Percentiles rank a stretch among this genome's conserved stretches.
These are phyloP conservation scores for Plasmodium fragile DNA, from an alignment of 169 alveolate genomes.

Conservation along the genomic window DNA sequence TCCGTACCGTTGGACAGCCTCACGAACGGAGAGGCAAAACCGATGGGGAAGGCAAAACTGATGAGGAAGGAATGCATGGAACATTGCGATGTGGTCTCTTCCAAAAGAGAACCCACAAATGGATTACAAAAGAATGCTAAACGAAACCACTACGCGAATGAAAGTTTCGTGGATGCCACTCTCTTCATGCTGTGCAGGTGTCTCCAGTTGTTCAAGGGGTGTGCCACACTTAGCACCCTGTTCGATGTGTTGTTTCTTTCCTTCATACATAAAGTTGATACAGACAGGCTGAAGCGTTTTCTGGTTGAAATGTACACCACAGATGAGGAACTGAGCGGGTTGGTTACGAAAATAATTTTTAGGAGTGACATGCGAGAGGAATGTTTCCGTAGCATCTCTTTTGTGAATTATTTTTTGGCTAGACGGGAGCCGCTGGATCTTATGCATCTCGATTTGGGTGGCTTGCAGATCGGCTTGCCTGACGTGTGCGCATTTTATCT, in stretches of 20 bases:
- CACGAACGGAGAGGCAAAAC: not conserved
- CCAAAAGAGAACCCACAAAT: not conserved
- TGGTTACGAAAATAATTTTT: conserved; percentile 29
- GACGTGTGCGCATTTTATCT: conserved; percentile 38
- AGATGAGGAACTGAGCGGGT: not conserved
- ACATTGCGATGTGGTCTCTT: not conserved
- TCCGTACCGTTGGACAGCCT: not conserved
- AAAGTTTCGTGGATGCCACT: conserved; percentile 8
- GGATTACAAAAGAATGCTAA: not conserved
- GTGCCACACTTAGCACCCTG: conserved; percentile 5
- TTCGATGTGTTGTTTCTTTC: conserved; percentile 56
- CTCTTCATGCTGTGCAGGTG: conserved; percentile 55
- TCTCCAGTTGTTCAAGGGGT: conserved; percentile 3
- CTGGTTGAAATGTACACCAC: conserved; percentile 8
- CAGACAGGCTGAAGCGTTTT: not conserved
- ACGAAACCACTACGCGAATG: conserved; percentile 13
- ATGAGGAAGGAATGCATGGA: not conserved
- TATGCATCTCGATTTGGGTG: not conserved
- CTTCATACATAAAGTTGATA: conserved; percentile 14
- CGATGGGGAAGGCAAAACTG: no score
- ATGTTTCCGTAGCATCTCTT: not conserved
- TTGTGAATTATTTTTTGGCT: conserved; percentile 51
- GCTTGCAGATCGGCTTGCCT: not conserved
- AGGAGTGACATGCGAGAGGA: not conserved
- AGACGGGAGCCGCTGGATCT: not conserved